Base-by-base conservation (phyloP, 352 stramenopile species). In the Phytophthora cryptogea region DNA sequence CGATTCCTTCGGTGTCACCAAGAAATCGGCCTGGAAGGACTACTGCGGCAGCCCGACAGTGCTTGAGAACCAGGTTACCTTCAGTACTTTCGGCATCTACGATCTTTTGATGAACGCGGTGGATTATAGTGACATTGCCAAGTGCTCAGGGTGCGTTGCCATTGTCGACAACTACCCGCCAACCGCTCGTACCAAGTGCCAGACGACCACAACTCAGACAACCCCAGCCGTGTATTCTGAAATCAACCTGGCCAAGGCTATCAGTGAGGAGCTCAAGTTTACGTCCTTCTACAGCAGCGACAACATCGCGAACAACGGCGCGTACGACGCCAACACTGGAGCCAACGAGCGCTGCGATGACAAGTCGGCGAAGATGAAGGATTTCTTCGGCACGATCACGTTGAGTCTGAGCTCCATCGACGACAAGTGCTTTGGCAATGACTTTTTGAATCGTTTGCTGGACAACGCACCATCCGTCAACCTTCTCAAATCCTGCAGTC, bases 1-100 rank as follows among this genome's bases (percentile, higher is more conserved):
- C 0, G 32, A 43, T 1, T 26, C 33, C 0, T 39, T 14, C 7
- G 45, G 35, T 4, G 13, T 44, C 5, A 54, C 42, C 2, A 16
- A 30, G 10, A 65, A 68, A 23, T 4, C 53, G 5, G 36, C 54
- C 1, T 68, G 60, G 60, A 54, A 48, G 9, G 16, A 59, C 9
- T 70, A 56, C 26, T 20, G 37, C 0, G 0, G 49, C 2, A 17
- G 23, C 20, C 56, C 63, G n/a, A n/a, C n/a, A 2, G 58, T n/a
- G 11, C 41, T 60, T 2, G 35, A 63, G 26, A 62, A 78, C 41
- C 26, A 63, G 1, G 5, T 75, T 14, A 59, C 33, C 2, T 72
- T 77, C 40, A 57, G 17, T 17, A 43, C 47, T 7, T 72, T 69
- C 16, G 70, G 70, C 5, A 50, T 66, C 6, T 79, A 66, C 41